phyloP scores from a whole-genome alignment of 495 filamentous ascomycete genomes.

The Penicillium pulvis region DNA sequence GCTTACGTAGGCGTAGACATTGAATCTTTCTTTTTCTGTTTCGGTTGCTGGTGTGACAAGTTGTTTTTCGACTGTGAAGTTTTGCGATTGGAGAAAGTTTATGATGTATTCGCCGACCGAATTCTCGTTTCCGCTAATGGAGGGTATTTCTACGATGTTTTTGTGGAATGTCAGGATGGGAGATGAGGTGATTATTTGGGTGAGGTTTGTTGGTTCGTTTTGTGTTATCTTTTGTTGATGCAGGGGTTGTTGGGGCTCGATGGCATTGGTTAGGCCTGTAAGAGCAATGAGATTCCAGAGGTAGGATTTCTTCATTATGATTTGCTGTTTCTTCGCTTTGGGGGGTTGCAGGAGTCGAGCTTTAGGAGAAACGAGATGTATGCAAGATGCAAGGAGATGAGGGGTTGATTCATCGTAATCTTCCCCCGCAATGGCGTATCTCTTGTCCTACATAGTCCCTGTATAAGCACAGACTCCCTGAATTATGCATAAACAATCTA shows the following conservation, averaged over 20 bases:
- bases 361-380: background rate
- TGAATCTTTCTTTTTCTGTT: slow-evolving; percentile 4
- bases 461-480: no score
- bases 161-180: slow-evolving; percentile 5
- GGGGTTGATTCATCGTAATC: slow-evolving; percentile 5
- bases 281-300: background rate
- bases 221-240: background rate
- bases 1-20: slow-evolving; percentile 10
- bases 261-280: background rate
- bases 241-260: background rate
- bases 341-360: background rate
- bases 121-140: background rate
- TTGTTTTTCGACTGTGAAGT: slow-evolving; percentile 6
- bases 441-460: background rate
- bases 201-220: background rate
- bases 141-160: slow-evolving; percentile 4
- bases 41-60: background rate
- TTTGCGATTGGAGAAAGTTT: background rate
- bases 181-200: background rate
- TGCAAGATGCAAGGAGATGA: slow-evolving; percentile 1
- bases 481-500: no score
- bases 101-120: background rate
- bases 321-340: background rate
- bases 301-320: background rate
- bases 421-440: slow-evolving; percentile 8